These are phyloP conservation scores for Ustilago shanxiensis DNA, from an alignment of 1,284 basidiomycete genomes.

Conservation along the genomic window DNA sequence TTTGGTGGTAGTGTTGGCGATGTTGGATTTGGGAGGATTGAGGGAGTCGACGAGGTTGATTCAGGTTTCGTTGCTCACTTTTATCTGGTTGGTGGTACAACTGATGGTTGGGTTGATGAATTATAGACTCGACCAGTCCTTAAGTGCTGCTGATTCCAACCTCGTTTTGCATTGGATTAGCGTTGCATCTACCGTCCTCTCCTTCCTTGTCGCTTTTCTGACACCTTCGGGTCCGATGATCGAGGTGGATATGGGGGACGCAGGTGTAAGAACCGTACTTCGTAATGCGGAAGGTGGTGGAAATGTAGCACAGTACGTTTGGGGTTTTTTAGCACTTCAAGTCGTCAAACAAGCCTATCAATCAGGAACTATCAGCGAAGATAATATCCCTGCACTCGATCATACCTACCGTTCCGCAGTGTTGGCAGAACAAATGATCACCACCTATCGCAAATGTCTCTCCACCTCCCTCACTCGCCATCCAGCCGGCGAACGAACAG, in stretches of 20 bases:
- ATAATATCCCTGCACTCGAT: slow-evolving; percentile 37
- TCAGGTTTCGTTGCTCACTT: slow-evolving; percentile 13
- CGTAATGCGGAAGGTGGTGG: slow-evolving; percentile 28
- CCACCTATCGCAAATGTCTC: slow-evolving; percentile 22
- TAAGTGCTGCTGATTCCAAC: slow-evolving; percentile 6
- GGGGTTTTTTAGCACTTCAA: slow-evolving; percentile 26
- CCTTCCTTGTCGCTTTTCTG: slow-evolving; percentile 15
- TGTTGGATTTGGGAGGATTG: slow-evolving; percentile 25
- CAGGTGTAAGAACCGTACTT: neutral
- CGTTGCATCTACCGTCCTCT: neutral
- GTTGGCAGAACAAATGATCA: slow-evolving; percentile 29
- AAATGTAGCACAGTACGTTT: slow-evolving; percentile 14
- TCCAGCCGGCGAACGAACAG: neutral
- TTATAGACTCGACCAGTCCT: slow-evolving; percentile 9
- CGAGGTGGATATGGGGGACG: slow-evolving; percentile 5
- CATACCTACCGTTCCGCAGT: slow-evolving; percentile 22
- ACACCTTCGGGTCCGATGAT: slow-evolving; percentile 20
- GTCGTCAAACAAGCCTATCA: slow-evolving; percentile 16
- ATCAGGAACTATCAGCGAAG: slow-evolving; percentile 8
- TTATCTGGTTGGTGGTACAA: slow-evolving; percentile 19
- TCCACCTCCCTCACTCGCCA: slow-evolving; percentile 8
- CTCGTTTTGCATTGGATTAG: slow-evolving; percentile 12
- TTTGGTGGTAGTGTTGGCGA: slow-evolving; percentile 21
- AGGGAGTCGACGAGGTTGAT: slow-evolving; percentile 13
- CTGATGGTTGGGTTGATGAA: slow-evolving; percentile 24